Conservation (phyloP, 179 eudicot genomes). For the Vitellaria paradoxa region DNA sequence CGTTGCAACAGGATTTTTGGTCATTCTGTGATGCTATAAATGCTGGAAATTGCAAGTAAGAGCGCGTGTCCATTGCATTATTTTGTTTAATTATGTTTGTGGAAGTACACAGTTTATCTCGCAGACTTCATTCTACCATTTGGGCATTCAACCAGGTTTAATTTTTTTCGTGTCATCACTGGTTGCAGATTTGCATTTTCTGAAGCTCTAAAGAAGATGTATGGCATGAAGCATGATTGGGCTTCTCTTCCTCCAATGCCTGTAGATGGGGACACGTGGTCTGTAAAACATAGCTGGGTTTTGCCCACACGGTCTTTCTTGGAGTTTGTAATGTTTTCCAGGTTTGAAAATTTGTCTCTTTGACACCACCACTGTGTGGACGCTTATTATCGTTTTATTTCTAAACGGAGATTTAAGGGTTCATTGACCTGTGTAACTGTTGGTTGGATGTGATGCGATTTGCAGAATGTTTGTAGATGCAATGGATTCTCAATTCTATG, state of each 20-base stretch:
- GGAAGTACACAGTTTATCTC: background rate
- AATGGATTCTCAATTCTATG: slow-evolving; percentile 65
- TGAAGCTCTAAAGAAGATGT: slow-evolving; percentile 71
- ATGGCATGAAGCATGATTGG: slow-evolving; percentile 47
- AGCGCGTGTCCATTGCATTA: background rate
- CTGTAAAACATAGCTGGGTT: slow-evolving; percentile 91
- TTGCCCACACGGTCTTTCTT: slow-evolving; percentile 83
- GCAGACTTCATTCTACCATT: background rate
- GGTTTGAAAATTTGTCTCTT: slow-evolving; percentile 32
- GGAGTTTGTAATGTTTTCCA: slow-evolving; percentile 89
- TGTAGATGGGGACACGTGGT: slow-evolving; percentile 72
- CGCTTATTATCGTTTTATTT: background rate
- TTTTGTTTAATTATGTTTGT: background rate
- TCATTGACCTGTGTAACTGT: background rate
- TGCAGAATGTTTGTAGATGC: slow-evolving; percentile 91
- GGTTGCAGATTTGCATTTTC: slow-evolving; percentile 66
- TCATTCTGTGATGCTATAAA: slow-evolving; percentile 90
- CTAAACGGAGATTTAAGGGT: background rate
- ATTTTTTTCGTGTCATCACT: slow-evolving; percentile 2
- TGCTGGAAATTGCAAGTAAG: slow-evolving; percentile 95
- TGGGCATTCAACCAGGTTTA: slow-evolving; percentile 4
- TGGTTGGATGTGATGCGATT: background rate
- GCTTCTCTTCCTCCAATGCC: slow-evolving; percentile 80
- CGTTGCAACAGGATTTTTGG: slow-evolving; percentile 77
- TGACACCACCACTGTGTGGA: background rate